These are phyloP conservation scores for Austroboletus niveus DNA, from an alignment of 1,284 basidiomycete genomes.

Conservation along the genomic window DNA sequence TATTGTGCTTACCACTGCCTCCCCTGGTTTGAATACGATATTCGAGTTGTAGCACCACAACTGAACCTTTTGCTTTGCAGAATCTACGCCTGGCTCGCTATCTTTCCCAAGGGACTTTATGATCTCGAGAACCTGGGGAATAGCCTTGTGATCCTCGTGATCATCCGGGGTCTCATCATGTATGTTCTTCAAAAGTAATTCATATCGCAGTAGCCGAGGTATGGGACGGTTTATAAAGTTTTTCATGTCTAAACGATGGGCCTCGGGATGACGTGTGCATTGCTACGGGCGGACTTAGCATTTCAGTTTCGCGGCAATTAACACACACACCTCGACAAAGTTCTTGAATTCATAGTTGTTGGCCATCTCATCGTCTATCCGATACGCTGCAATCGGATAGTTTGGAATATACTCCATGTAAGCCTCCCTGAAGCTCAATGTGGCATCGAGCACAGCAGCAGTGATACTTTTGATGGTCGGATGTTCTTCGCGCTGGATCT, in stretches of 20 bases:
- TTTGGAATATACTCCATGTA: conserved; percentile 93
- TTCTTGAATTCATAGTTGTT: conserved; percentile 77
- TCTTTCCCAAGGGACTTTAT: conserved; percentile 84
- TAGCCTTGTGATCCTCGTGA: conserved; percentile 77
- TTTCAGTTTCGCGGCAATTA: neutral
- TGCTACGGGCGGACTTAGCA: conserved; percentile 40
- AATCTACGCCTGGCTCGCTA: conserved; percentile 78
- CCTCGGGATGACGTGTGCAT: conserved; percentile 70
- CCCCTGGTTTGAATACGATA: conserved; percentile 76
- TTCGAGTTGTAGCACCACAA: conserved; percentile 83
- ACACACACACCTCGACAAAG: conserved; percentile 73
- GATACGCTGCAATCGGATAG: conserved; percentile 91
- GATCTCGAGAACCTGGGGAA: conserved; percentile 82
- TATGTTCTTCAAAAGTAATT: conserved; percentile 80
- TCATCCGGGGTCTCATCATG: conserved; percentile 67
- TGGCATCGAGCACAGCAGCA: conserved; percentile 84
- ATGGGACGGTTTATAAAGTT: conserved; percentile 89
- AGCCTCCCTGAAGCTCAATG: conserved; percentile 88
- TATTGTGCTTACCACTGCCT: conserved; percentile 61
- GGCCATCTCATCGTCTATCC: conserved; percentile 85
- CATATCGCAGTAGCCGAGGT: conserved; percentile 85
- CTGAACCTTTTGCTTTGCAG: conserved; percentile 84
- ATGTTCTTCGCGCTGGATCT: conserved; percentile 88
- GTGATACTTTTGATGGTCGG: conserved; percentile 83
- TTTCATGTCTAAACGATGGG: conserved; percentile 81